Evolutionary conservation across 148 eudicot species (phyloP).

Genomic region (Chenopodium suecicum): DNA sequence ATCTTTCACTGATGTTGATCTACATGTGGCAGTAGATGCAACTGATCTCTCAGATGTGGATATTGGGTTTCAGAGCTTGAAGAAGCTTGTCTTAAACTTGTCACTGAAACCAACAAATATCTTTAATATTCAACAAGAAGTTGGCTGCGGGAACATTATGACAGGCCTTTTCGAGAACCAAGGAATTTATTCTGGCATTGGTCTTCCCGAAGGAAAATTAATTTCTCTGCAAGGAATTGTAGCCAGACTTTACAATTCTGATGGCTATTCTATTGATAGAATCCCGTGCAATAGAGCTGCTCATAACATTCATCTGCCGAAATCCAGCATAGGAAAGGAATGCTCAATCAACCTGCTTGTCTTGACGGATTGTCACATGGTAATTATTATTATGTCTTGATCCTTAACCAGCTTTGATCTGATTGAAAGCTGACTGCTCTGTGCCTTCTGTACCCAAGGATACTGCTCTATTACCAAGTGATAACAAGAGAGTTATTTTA

Average conservation of each 20-base stretch:
- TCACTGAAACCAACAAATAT: conserved; percentile 25
- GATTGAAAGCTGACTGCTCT: not conserved
- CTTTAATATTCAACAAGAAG: conserved; percentile 20
- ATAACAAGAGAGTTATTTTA: not conserved
- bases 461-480: not conserved
- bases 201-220: conserved; percentile 64
- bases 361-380: conserved; percentile 49
- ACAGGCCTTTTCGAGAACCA: conserved; percentile 25
- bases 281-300: conserved; percentile 19
- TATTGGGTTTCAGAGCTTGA: conserved; percentile 33
- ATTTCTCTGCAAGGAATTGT: conserved; percentile 67
- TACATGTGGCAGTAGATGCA: conserved; percentile 43
- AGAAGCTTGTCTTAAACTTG: conserved; percentile 30
- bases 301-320: conserved; percentile 30
- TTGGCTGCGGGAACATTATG: conserved; percentile 19
- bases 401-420: conserved; percentile 10
- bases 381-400: conserved; percentile 32
- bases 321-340: conserved; percentile 31
- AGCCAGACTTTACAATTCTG: conserved; percentile 44
- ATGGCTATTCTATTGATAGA: conserved; percentile 21
- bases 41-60: conserved; percentile 32
- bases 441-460: not conserved
- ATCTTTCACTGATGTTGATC: conserved; percentile 46
- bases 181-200: conserved; percentile 26
- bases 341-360: conserved; percentile 53